Conservation (phyloP, 2,329 filamentous ascomycete species). For the Periconia sp. region DNA sequence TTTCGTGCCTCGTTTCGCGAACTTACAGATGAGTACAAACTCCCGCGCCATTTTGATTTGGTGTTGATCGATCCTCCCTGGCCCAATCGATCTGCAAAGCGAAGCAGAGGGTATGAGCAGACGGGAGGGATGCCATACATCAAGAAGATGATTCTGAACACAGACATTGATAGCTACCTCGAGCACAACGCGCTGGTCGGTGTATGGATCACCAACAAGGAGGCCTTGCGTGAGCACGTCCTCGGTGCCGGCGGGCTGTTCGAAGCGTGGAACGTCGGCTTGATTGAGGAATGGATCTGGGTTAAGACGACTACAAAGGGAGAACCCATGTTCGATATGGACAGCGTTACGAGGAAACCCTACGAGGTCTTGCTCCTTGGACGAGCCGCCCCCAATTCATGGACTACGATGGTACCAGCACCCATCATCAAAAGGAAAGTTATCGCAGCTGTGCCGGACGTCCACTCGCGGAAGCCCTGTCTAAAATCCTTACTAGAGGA, state of each 20-base stretch:
- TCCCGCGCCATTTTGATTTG: conserved; percentile 62
- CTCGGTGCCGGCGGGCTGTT: conserved; percentile 63
- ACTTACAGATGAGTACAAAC: conserved; percentile 41
- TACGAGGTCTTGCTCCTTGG: conserved; percentile 74
- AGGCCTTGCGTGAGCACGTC: conserved; percentile 55
- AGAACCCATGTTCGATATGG: conserved; percentile 63
- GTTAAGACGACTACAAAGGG: conserved; percentile 69
- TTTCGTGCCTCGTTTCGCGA: conserved; percentile 43
- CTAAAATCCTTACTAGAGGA: conserved; percentile 62
- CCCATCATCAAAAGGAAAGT: conserved; percentile 54
- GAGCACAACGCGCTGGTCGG: conserved; percentile 57
- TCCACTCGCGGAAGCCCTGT: conserved; percentile 79
- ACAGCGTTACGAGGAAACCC: conserved; percentile 69
- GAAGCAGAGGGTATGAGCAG: conserved; percentile 57
- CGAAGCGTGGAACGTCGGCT: conserved; percentile 65
- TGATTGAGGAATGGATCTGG: conserved; percentile 76
- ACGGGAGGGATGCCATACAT: conserved; percentile 51
- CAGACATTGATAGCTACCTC: conserved; percentile 50
- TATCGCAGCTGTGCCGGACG: conserved; percentile 69
- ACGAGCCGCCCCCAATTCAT: conserved; percentile 35
- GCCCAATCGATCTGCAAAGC: conserved; percentile 74
- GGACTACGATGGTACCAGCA: conserved; percentile 23
- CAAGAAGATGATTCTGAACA: conserved; percentile 40
- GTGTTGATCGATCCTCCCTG: conserved; percentile 77
- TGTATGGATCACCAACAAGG: conserved; percentile 78